Evolutionary conservation across 768 basidiomycete species (phyloP), one percentile per base, ranked within the genome.

Genomic region (Trametes cingulata): DNA sequence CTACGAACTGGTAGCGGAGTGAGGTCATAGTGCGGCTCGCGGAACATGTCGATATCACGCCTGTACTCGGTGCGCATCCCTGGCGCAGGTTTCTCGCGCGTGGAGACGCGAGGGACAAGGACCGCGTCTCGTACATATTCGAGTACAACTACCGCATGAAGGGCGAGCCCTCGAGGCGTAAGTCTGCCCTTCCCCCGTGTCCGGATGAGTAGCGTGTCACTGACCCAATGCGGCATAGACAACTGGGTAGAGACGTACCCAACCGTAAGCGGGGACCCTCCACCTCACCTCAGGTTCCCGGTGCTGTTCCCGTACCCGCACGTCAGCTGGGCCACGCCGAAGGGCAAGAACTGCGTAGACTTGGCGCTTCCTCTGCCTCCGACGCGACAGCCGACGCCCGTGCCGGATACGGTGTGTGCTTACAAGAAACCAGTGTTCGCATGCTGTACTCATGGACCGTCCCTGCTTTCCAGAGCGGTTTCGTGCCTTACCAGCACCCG

Each of bases 151-250:
- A 71, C 54, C 55, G 64, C 20, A 56, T 14, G 14, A 35, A 61
- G 9, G 70, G 70, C n/a, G 57, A 68, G n/a, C 70, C 70, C 1
- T 63, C 40, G 0, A 60, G 58, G 14, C 68, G 70, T 69, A 60
- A 6, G 70, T 59, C n/a, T 7, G 35, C 33, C 7, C 13, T 27
- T n/a, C 36, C 22, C 20, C 7, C 6, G 10, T 3, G 6, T 29
- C 15, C 15, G 37, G 17, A 33, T 20, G 3, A 19, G 25, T 39
- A 14, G 33, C 25, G 12, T 25, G 33, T 39, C n/a, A 9, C 52
- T 43, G 42, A 46, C 42, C 14, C 4, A 10, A 9, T 24, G 57
- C n/a, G 6, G 10, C 8, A n/a, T 35, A 71, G 70, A 71, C 49
- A 57, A 66, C 24, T 71, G 70, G 70, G 46, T 48, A 0, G 56